phyloP scores from a whole-genome alignment of 257 asterid species.

The Primulina huaijiensis region DNA sequence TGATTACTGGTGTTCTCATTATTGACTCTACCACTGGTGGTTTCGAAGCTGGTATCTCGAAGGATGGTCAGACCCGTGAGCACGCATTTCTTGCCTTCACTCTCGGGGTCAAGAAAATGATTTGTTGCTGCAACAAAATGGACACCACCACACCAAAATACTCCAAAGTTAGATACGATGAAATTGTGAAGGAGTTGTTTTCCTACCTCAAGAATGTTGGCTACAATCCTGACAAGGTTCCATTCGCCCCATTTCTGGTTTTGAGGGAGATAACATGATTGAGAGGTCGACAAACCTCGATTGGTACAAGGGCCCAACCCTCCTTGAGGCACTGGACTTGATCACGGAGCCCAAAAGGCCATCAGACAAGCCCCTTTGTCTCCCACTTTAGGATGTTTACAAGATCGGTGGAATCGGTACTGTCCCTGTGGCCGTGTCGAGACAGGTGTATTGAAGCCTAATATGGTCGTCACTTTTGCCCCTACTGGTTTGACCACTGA shows the following conservation, averaged over 20 bases:
- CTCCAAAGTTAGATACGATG: constrained; percentile 59
- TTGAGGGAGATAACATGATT: constrained; percentile 63
- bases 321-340: no score
- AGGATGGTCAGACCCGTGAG: constrained; percentile 54
- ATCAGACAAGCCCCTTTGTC: no score
- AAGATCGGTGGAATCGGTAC: no score
- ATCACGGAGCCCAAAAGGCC: no score
- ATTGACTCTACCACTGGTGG: constrained; percentile 53
- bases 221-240: constrained; percentile 63
- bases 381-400: no score
- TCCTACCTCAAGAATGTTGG: constrained; percentile 67
- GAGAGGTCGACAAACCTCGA: constrained; percentile 64
- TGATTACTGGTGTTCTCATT: constrained; percentile 43
- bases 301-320: constrained; percentile 71
- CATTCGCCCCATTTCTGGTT: constrained; percentile 65
- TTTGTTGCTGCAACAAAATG: constrained; percentile 56
- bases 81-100: constrained; percentile 44
- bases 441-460: no score
- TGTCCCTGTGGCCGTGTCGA: no score
- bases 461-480: no score
- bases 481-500: no score
- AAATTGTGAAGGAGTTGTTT: constrained; percentile 60
- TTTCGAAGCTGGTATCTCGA: constrained; percentile 47
- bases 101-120: constrained; percentile 48
- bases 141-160: constrained; percentile 66